phyloP scores from a whole-genome alignment of 768 basidiomycete species.

The Tulasnella sp. region DNA sequence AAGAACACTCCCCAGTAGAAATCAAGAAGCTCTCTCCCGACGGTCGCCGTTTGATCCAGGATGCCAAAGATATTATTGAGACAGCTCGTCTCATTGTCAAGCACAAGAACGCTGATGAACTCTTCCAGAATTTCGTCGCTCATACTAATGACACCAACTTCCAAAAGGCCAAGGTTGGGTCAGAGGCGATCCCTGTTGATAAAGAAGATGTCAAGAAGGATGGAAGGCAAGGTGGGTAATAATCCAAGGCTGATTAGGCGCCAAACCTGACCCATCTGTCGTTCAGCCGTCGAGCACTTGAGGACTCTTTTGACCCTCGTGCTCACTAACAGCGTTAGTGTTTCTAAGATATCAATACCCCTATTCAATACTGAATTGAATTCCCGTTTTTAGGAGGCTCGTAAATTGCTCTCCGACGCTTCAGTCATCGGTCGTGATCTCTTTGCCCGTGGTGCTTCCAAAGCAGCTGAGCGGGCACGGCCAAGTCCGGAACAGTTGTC shows the following conservation, averaged over 20 bases:
- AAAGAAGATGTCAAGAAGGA: conserved; percentile 45
- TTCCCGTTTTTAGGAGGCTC: conserved; percentile 48
- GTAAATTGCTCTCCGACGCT: conserved; percentile 75
- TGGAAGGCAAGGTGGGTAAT: conserved; percentile 42
- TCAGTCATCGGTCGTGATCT: conserved; percentile 70
- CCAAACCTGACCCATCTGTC: not conserved
- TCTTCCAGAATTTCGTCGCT: conserved; percentile 86
- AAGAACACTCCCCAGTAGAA: conserved; percentile 45
- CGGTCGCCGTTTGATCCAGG: conserved; percentile 61
- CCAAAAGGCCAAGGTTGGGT: conserved; percentile 32
- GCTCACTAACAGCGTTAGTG: conserved; percentile 60
- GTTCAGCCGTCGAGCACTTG: conserved; percentile 65
- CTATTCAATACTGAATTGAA: not conserved
- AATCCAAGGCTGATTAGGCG: not conserved
- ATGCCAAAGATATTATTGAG: conserved; percentile 65
- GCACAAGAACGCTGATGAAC: conserved; percentile 80
- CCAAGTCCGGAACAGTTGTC: conserved; percentile 50
- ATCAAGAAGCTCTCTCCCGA: conserved; percentile 56
- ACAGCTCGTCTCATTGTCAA: conserved; percentile 54
- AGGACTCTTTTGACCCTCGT: conserved; percentile 78
- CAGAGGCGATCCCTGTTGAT: conserved; percentile 37
- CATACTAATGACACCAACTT: conserved; percentile 47
- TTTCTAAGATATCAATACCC: not conserved
- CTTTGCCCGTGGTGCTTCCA: conserved; percentile 56
- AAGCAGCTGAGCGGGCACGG: conserved; percentile 54